Evolutionary conservation across 805 yeast species (phyloP), one percentile per base, ranked within the genome.

Genomic region (Cyberlindnera euphorbiiphila): DNA sequence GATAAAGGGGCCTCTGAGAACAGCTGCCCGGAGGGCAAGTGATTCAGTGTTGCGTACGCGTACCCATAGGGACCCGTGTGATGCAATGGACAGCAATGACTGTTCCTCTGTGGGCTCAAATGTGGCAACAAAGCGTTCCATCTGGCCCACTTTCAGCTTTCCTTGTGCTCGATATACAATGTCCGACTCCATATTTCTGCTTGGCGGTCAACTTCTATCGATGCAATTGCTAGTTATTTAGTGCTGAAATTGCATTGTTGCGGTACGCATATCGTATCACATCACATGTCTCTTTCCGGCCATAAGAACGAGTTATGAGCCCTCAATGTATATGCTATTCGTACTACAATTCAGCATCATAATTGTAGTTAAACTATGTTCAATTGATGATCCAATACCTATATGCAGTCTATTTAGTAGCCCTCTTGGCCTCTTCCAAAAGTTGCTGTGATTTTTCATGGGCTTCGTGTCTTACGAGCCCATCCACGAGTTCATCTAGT

Each of bases 1-100:
- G n/a, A 78, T 68, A 48, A 72, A 84, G 0, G 95, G 95, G 0
- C 91, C 95, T 40, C 84, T 74, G 13, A 85, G 56, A 47, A 75
- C 80, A 0, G 87, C 89, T 0, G 94, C 89, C 36, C 91, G 57
- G 38, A 76, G 47, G 0, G 84, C 69, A 1, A 79, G 46, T 47
- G 74, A 74, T 48, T 82, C 87, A 4, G 62, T 66, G 54, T 84
- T 84, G 46, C 73, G 72, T n/a, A 84, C 64, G 42, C 71, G 74
- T 16, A 83, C 59, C 71, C 74, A 79, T 1, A 76, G 42, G 1
- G 69, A 59, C 17, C 54, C 53, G 9, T 54, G 47, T 17, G 52
- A 42, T 6, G 55, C 30, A 6, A 54, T 47, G 22, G 50, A 53
- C 15, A 56, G 59, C 20, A 56, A 46, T 2, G 79, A 70, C 10